Percentiles rank a stretch among this genome's conserved stretches.
Evolutionary conservation across 768 basidiomycete species (phyloP).

Genomic region (Kwoniella sp.): DNA sequence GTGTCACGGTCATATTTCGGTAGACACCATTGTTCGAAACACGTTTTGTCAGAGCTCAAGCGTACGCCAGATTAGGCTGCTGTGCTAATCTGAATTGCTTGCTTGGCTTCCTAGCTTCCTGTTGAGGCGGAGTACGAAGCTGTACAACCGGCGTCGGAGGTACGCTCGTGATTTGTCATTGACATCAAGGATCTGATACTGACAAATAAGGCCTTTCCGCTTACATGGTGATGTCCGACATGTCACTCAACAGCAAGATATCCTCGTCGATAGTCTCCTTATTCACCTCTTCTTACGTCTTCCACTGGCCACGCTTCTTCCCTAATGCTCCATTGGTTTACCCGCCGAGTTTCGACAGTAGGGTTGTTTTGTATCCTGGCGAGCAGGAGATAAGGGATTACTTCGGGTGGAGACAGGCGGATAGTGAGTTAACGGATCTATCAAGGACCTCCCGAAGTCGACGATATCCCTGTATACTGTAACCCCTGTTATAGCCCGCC

Average conservation of each 20-base stretch:
- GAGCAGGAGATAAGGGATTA: constrained; percentile 79
- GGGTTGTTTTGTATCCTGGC: constrained; percentile 78
- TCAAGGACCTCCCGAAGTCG: no score
- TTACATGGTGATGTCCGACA: no score
- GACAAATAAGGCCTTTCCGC: no score
- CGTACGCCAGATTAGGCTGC: no score
- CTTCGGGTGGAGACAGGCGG: constrained; percentile 92
- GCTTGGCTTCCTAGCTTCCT: constrained; percentile 68
- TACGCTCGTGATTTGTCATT: constrained; percentile 27
- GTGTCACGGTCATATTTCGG: no score
- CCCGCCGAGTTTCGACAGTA: constrained; percentile 89
- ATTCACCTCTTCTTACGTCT: constrained; percentile 89
- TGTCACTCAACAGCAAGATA: constrained; percentile 77
- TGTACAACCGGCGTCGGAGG: constrained; percentile 79
- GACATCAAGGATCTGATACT: no score
- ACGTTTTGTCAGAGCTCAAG: no score
- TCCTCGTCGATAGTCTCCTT: constrained; percentile 76
- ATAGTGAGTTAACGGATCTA: no score
- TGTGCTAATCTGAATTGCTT: background rate
- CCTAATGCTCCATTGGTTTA: constrained; percentile 67
- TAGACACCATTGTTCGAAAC: no score
- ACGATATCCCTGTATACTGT: no score
- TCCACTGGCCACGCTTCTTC: constrained; percentile 80
- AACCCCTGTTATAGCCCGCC: no score
- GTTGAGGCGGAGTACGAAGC: constrained; percentile 68